Conservation (phyloP, 2,329 filamentous ascomycete genomes). For the Aspergillus chevalieri region DNA sequence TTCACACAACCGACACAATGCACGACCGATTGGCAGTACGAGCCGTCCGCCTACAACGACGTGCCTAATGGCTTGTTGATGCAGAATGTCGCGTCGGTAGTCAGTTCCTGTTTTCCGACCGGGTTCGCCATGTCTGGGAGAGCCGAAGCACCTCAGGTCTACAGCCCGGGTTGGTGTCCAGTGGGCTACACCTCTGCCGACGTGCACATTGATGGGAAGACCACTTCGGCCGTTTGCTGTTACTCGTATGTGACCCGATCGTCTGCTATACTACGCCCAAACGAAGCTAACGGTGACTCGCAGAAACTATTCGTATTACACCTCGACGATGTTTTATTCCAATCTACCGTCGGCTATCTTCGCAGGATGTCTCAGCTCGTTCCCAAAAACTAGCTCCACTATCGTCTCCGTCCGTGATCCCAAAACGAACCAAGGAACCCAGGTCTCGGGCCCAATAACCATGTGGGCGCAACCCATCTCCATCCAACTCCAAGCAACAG, state of each 20-base stretch:
- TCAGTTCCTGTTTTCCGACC: conserved; percentile 5
- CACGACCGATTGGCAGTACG: conserved; percentile 17
- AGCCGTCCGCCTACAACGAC: conserved; percentile 9
- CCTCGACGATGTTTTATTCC: conserved; percentile 4
- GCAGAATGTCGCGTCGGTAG: conserved; percentile 11
- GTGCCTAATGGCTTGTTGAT: conserved; percentile 13
- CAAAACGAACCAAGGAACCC: conserved; percentile 3
- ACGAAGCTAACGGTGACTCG: neutral
- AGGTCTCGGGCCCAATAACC: conserved; percentile 18
- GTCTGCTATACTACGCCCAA: neutral
- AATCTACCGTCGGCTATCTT: neutral
- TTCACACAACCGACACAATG: conserved; percentile 18
- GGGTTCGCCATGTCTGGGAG: conserved; percentile 11
- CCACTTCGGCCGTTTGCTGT: conserved; percentile 23
- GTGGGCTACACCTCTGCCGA: conserved; percentile 18
- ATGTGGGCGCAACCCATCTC: conserved; percentile 22
- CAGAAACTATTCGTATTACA: conserved; percentile 5
- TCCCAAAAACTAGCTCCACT: conserved; percentile 6
- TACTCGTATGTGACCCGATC: conserved; percentile 9
- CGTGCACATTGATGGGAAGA: conserved; percentile 7
- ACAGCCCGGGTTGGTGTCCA: conserved; percentile 21
- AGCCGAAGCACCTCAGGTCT: conserved; percentile 7
- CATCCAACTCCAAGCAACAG: neutral
- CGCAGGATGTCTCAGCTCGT: conserved; percentile 12
- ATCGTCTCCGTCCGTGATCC: conserved; percentile 11